Evolutionary conservation across 768 basidiomycete species (phyloP), one percentile per base, ranked within the genome.

Genomic region (Boletus insuetus): DNA sequence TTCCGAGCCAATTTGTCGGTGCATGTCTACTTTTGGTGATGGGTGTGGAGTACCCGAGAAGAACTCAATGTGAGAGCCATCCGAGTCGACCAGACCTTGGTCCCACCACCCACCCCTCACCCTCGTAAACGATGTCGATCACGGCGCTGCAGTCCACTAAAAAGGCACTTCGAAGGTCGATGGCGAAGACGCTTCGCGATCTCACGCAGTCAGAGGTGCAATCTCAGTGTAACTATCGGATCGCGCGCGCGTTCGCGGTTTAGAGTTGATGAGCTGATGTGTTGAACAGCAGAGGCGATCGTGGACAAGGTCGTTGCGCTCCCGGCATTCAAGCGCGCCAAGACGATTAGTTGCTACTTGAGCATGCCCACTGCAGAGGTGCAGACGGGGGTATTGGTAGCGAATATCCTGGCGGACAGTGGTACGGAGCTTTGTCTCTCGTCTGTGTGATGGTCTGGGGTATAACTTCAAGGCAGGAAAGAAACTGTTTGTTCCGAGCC

Each of bases 331-430:
- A 69, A 75, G 35, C 63, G 63, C 38, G 78, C 77, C 48, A 76
- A 69, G 48, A 74, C 75, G 6, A 67, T 91, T 31, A 84, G 87
- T 73, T 92, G 90, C 68, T 92, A 87, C 67, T 75, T 92, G 40
- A 91, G 83, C 69, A 91, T 92, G 90, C 87, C 87, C 12, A 67
- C 78, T 2, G 86, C 79, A 4, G 90, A 92, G 62, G 75, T 84
- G 24, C 78, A 85, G 61, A 91, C 90, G 0, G 64, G 76, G 5
- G 63, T 65, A 0, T 58, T 91, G 35, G 76, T 82, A 12, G 66
- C 76, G 12, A 74, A 74, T 14, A 78, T 91, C 51, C 66, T 91
- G n/a, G 64, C 73, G 20, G 68, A 69, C 61, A 49, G 72, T 11
- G 83, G 89, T 89, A 55, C 42, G 81, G 46, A 2, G 14, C 4